Base-by-base conservation (phyloP, 2,329 filamentous ascomycete genomes). In the Metarhizium robertsii region DNA sequence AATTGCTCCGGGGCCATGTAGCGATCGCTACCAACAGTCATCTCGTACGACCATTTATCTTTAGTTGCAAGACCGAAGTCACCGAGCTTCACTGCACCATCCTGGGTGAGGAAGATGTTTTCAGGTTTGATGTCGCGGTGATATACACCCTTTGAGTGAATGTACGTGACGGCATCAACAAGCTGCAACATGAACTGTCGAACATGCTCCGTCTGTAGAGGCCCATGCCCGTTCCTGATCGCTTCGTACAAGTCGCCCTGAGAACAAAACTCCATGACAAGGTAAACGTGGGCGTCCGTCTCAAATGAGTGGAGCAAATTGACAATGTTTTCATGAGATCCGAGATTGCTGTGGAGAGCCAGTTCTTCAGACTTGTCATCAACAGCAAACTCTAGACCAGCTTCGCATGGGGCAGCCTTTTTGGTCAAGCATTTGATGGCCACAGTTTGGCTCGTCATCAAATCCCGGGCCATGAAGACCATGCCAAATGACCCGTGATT, bases 1-100 rank as follows among this genome's bases (percentile, higher is more conserved):
- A 94, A 97, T 72, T 99, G 94, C 73, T 99, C 94, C 5, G 94
- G 94, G 55, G 94, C 92, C 94, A 99, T 99, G 76, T 99, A 99
- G 55, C 94, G 90, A 69, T 99, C 94, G 69, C 94, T 97, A 61
- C 94, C 94, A 50, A 99, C 94, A 59, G 89, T 94, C 60, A 87
- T 86, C 76, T 99, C 94, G 65, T 88, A 88, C 29, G 90, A 95
- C 91, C 90, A 96, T 63, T 85, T 79, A 59, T 95, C 90, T 6
- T 85, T 88, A 11, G 92, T 96, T 53, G 92, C 92, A 60, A 99
- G 79, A 54, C 94, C 94, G 69, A 97, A 96, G 72, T 99, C 94
- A 66, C 94, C 94, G 40, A 99, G 84, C 76, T 99, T 99, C 88
- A 97, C 88, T 43, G 86, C 81, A 54, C 92, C 92, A 62, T 87